Evolutionary conservation across 441 rosid species (phyloP).

Genomic region (Bruguiera hainesii): DNA sequence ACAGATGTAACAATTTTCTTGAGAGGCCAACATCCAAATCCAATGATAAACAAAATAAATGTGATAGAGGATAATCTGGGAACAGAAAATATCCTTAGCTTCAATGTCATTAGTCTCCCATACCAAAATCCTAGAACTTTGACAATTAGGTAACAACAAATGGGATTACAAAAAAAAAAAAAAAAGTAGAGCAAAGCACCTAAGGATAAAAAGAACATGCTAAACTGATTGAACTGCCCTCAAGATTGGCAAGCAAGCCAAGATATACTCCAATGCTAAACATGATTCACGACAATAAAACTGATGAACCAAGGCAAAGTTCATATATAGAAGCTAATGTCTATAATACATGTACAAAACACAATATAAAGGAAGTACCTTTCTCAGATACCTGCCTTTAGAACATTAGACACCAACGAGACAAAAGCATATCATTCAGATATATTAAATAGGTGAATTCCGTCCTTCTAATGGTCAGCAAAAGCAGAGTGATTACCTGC

Average conservation of each 20-base stretch:
- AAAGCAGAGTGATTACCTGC: slow-evolving; percentile 32
- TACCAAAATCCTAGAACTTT: no score
- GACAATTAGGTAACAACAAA: no score
- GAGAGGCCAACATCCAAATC: not conserved
- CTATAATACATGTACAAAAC: slow-evolving; percentile 46
- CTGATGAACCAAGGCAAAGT: slow-evolving; percentile 23
- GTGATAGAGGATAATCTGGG: not conserved
- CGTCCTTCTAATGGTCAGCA: slow-evolving; percentile 22
- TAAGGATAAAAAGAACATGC: not conserved
- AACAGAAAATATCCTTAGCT: not conserved
- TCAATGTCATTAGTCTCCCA: not conserved
- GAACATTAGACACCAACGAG: slow-evolving; percentile 31
- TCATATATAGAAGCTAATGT: slow-evolving; percentile 23
- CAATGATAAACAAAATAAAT: not conserved
- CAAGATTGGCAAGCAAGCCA: slow-evolving; percentile 7
- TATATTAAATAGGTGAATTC: slow-evolving; percentile 27
- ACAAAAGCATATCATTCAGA: slow-evolving; percentile 29
- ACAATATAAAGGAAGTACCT: slow-evolving; percentile 22
- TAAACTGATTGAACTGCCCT: not conserved
- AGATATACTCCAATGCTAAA: slow-evolving; percentile 19
- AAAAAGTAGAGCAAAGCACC: no score
- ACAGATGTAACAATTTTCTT: not conserved
- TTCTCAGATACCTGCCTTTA: slow-evolving; percentile 38
- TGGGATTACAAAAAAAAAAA: no score
- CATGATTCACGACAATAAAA: slow-evolving; percentile 26